phyloP scores from a whole-genome alignment of 352 stramenopile species.

The Phytophthora citricola region DNA sequence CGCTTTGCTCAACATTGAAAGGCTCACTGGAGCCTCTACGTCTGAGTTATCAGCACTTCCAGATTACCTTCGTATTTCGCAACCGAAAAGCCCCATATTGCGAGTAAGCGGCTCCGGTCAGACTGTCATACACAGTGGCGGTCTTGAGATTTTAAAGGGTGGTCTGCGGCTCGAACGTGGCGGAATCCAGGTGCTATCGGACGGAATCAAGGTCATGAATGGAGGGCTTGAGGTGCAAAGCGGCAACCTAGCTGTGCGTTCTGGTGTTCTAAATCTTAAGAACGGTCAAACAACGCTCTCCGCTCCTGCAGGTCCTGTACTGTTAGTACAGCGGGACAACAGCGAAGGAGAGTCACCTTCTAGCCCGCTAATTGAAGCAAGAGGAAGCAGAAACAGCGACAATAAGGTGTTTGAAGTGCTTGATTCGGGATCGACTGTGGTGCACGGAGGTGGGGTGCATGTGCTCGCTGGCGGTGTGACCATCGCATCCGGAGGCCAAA shows the following conservation, averaged over 20 bases:
- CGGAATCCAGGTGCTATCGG: conserved; percentile 64
- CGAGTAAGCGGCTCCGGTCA: conserved; percentile 57
- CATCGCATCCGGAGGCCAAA: conserved; percentile 64
- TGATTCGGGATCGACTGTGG: conserved; percentile 52
- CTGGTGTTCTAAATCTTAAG: conserved; percentile 46
- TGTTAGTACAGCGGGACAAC: conserved; percentile 35
- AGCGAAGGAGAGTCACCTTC: conserved; percentile 20
- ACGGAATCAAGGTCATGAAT: conserved; percentile 57
- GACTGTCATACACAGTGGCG: conserved; percentile 64
- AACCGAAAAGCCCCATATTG: conserved; percentile 48
- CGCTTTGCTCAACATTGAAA: conserved; percentile 50
- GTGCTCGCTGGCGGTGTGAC: conserved; percentile 58
- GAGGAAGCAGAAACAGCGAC: conserved; percentile 25
- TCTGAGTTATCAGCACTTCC: conserved; percentile 20
- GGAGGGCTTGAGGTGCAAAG: conserved; percentile 50
- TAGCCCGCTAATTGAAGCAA: conserved; percentile 41
- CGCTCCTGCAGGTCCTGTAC: conserved; percentile 22
- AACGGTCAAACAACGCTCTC: conserved; percentile 47
- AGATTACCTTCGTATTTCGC: conserved; percentile 62
- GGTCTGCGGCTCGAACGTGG: conserved; percentile 64
- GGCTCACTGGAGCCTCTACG: conserved; percentile 23
- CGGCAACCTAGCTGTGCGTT: conserved; percentile 48
- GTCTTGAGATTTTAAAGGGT: conserved; percentile 64
- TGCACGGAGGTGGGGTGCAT: conserved; percentile 63
- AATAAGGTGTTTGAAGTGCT: conserved; percentile 64